These are phyloP conservation scores for Stagonosporopsis chrysanthemi DNA, from an alignment of 2,329 filamentous ascomycete genomes.

Conservation along the genomic window DNA sequence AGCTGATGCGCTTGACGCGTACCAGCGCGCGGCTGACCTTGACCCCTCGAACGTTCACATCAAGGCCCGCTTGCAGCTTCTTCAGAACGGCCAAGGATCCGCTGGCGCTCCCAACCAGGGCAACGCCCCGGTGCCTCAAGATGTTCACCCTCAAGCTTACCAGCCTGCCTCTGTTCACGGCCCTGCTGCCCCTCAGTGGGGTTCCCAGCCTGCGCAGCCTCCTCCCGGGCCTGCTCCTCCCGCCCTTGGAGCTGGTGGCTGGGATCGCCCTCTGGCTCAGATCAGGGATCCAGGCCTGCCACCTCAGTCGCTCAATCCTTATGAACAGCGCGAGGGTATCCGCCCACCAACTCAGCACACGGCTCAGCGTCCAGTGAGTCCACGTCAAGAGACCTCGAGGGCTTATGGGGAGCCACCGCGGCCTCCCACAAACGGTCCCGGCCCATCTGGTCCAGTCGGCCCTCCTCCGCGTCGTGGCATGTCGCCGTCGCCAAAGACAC, in stretches of 20 bases:
- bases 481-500: constrained; percentile 67
- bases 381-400: constrained; percentile 74
- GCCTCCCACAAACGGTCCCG: constrained; percentile 53
- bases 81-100: constrained; percentile 77
- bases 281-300: constrained; percentile 70
- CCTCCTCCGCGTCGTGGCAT: constrained; percentile 60
- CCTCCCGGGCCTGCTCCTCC: constrained; percentile 71
- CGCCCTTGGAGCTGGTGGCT: constrained; percentile 61
- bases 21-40: constrained; percentile 91
- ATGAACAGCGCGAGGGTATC: constrained; percentile 78
- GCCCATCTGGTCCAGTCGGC: constrained; percentile 52
- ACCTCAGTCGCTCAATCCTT: constrained; percentile 80
- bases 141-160: constrained; percentile 95
- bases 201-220: constrained; percentile 71
- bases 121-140: constrained; percentile 86
- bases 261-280: constrained; percentile 73
- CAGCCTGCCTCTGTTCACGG: constrained; percentile 82
- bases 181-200: constrained; percentile 89
- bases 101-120: constrained; percentile 75
- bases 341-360: constrained; percentile 70
- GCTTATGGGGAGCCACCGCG: constrained; percentile 72
- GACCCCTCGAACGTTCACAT: constrained; percentile 95
- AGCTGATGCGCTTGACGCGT: constrained; percentile 92
- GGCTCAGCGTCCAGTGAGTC: constrained; percentile 76
- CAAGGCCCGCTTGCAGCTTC: constrained; percentile 88